Conservation (phyloP, 106 monocot genomes). For the Apostasia ramifera region DNA sequence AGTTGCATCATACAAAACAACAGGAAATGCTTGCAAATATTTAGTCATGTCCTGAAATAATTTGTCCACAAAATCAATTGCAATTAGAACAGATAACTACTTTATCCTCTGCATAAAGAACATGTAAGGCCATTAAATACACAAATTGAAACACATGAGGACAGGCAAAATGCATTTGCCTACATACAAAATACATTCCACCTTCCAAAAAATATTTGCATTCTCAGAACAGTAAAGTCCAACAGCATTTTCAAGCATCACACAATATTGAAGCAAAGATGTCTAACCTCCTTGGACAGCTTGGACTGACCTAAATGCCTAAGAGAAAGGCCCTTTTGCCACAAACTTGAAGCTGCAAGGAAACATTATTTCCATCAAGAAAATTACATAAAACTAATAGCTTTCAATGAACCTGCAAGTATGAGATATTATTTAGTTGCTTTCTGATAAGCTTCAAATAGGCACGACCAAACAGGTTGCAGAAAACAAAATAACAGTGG, state of each 20-base stretch:
- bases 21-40: constrained; percentile 40
- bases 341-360: constrained; percentile 39
- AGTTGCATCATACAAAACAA: constrained; percentile 64
- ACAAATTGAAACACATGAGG: no score
- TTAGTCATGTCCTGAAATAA: constrained; percentile 44
- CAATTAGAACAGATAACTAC: not conserved
- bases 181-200: no score
- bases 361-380: not conserved
- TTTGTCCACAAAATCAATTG: constrained; percentile 1
- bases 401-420: no score
- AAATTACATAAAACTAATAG: no score
- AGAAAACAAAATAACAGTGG: no score
- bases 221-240: no score
- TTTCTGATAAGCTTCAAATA: no score
- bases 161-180: no score
- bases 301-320: constrained; percentile 18
- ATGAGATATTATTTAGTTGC: no score
- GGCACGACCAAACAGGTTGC: no score
- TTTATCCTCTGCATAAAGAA: not conserved
- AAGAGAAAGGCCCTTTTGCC: constrained; percentile 42
- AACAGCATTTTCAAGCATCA: no score
- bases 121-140: not conserved
- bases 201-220: no score
- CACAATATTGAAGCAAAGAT: not conserved
- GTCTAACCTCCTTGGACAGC: constrained; percentile 44